Base-by-base conservation (phyloP, 2,329 filamentous ascomycete species). In the Aspergillus piperis region DNA sequence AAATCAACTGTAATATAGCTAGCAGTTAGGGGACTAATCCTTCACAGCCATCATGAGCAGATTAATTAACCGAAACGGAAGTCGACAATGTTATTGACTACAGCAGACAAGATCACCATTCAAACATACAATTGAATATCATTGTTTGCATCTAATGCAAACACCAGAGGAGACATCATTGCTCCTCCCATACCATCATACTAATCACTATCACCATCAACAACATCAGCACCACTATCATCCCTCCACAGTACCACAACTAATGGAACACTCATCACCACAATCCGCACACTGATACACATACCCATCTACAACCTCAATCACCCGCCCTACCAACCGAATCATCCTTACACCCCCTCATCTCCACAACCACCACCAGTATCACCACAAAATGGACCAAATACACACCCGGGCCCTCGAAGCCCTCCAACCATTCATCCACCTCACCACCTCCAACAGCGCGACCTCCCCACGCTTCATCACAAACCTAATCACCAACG, bases 401-500 rank as follows among this genome's bases (percentile, higher is more conserved):
- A 71, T 74, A 65, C 80, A 82, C 64, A 71, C 81, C 53, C 83
- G 82, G 67, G 81, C 79, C 38, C 78, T 88, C 65, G 86, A 87
- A 66, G 86, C 80, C 57, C 81, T 83, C 10, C 82, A 96, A 83
- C 92, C 93, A n/a, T 98, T 94, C 80, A 82, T 99, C 62, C 90
- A 90, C 55, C 90, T 97, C 65, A 90, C 90, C 71, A 95, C 93
- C 74, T 90, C 92, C 10, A 92, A 91, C 64, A 91, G 74, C 52
- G 72, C 74, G 17, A 71, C 87, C 6, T 92, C 92, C 10, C 89
- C 92, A 42, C 89, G 90, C 68, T 91, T 92, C 60, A 90, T 93
- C 44, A 89, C 90, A 71, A 92, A 96, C 74, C 86, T 98, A 57
- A 86, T 98, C 74, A 87, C 84, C 48, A 91, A 92, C 78, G 95